Base-by-base conservation (phyloP, 495 filamentous ascomycete species). In the Emericellopsis terricola region DNA sequence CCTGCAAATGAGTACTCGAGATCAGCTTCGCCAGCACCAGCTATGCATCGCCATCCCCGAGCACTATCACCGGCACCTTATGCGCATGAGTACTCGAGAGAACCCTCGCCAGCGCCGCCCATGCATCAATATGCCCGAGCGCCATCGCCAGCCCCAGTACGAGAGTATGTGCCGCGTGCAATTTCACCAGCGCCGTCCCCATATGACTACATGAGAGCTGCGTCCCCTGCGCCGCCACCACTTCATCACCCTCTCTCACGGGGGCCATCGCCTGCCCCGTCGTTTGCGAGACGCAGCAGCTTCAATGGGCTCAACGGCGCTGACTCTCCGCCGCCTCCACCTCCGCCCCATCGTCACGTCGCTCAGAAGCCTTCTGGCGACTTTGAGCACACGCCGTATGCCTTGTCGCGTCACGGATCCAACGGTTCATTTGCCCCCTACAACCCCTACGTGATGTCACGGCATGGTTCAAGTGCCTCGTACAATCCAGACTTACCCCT, bases 331-430 rank as follows among this genome's bases (percentile, higher is more conserved):
- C 65, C 68, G 2, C 65, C 69, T 2, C 57, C 65, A 8, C 65
- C 66, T 0, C 68, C 65, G 3, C 66, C 65, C 4, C 70, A 73
- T 38, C 56, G 68, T 3, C 53, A 51, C 28, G 49, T 48, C 16
- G 29, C 20, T 8, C 37, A 27, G 8, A 6, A 20, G 8, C 29
- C 10, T 11, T 39, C 37, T 3, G 15, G 8, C 2, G 24, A 15
- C 8, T 18, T 17, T 6, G 9, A 23, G 0, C 19, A 33, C 9
- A 14, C 13, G n/a, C 29, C 16, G 20, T 21, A 38, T 15, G 15
- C 14, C 10, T n/a, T 41, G 14, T 16, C 38, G 3, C 37, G 49
- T 8, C 42, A 48, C 19, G 42, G 41, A 15, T 46, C 46, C 31
- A 45, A 42, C 10, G 40, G 29, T 8, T 42, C 40, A 1, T 39